A percentile compares a stretch with the other conserved stretches of the same genome.
Conservation (phyloP, 352 stramenopile genomes). For the Pythium volutum region DNA sequence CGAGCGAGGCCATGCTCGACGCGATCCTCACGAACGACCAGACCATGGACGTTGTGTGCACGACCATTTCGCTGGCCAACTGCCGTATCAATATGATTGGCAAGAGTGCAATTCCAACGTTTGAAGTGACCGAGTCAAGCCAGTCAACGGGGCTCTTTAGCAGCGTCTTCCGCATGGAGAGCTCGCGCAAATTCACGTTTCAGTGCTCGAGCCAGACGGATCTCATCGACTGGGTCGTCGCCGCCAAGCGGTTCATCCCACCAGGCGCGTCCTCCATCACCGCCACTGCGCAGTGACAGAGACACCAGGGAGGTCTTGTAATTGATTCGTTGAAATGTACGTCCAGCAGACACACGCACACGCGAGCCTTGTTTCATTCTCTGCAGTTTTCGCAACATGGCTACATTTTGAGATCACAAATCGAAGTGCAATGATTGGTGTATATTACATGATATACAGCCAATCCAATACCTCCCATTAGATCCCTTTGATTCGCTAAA, state of each 20-base stretch:
- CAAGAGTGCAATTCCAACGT: slow-evolving; percentile 58
- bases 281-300: slow-evolving; percentile 5
- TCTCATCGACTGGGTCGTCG: slow-evolving; percentile 80
- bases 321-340: no score
- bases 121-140: slow-evolving; percentile 69
- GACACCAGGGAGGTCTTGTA: background rate
- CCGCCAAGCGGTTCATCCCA: slow-evolving; percentile 67
- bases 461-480: background rate
- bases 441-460: slow-evolving; percentile 7
- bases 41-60: slow-evolving; percentile 42
- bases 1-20: slow-evolving; percentile 56
- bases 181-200: slow-evolving; percentile 70
- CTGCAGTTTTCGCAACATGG: background rate
- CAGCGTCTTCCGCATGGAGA: slow-evolving; percentile 61
- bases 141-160: slow-evolving; percentile 52
- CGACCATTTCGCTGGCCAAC: slow-evolving; percentile 57
- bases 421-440: background rate
- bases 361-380: background rate
- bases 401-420: slow-evolving; percentile 15
- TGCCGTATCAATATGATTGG: slow-evolving; percentile 77
- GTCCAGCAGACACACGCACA: background rate
- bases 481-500: slow-evolving; percentile 13
- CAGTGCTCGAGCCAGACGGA: slow-evolving; percentile 77
- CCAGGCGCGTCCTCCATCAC: slow-evolving; percentile 23
- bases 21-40: slow-evolving; percentile 52